Evolutionary conservation across 768 basidiomycete genomes (phyloP), one percentile per base, ranked within the genome.

Genomic region (Agrocybe praecox): DNA sequence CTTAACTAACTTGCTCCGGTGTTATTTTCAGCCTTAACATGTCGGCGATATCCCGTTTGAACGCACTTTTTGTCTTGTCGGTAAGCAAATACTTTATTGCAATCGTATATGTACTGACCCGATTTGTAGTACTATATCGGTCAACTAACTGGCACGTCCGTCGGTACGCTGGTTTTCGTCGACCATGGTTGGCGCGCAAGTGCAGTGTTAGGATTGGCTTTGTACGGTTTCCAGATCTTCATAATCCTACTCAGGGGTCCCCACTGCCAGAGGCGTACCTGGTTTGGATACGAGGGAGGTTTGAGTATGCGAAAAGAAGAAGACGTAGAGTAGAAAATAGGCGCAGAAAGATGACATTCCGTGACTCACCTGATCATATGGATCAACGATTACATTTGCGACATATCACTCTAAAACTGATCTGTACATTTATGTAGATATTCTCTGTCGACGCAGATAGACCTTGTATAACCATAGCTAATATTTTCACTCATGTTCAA

Each of bases 111-210:
- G n/a, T n/a, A n/a, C n/a, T n/a, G n/a, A n/a, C n/a, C n/a, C n/a
- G n/a, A n/a, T 26, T 22, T 49, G 11, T 51, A 77, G 76, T 66
- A 84, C 21, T 88, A 88, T 68, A 75, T 85, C 19, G 89, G 89
- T 0, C 88, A 90, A 70, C 82, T 90, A 12, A 83, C 86, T 68
- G 90, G 90, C 6, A 89, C 88, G 2, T 76, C 84, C 0, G 83
- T 85, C 1, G 84, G 87, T 22, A 85, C 87, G 0, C 65, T 78
- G 26, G 79, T 90, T 2, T 91, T 88, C 69, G 78, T 84, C 23
- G 58, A 74, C 8, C 68, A 81, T 57, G 90, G 89, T 6, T 89
- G 87, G 87, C 76, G 80, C 14, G 76, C 86, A 0, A 78, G 80
- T 5, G 82, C 86, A 1, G 74, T 75, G 23, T 71, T 88, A 12